phyloP scores from a whole-genome alignment of 345 rosid species.

The Heritiera fomes region DNA sequence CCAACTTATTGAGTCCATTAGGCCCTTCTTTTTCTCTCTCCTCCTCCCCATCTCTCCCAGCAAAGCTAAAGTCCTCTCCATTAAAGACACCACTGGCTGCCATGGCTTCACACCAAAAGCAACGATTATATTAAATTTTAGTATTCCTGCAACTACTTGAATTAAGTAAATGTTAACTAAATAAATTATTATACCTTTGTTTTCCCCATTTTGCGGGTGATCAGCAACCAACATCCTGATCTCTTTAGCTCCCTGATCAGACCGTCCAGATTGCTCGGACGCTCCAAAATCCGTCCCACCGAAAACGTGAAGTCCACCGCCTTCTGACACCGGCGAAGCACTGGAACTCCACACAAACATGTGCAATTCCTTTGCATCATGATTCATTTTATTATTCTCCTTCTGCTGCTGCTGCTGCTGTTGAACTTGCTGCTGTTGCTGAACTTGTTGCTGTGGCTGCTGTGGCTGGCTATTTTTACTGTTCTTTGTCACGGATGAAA shows the following conservation, averaged over 20 bases:
- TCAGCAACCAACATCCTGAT: constrained; percentile 88
- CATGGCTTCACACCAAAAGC: constrained; percentile 33
- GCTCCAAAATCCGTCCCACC: constrained; percentile 61
- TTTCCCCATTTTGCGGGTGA: constrained; percentile 70
- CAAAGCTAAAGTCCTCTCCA: constrained; percentile 57
- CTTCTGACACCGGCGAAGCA: constrained; percentile 87
- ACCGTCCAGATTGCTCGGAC: constrained; percentile 69
- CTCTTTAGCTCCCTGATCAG: constrained; percentile 91
- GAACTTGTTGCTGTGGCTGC: constrained; percentile 25
- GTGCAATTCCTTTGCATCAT: constrained; percentile 89
- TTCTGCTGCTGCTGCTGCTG: constrained; percentile 23
- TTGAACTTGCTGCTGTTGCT: constrained; percentile 28
- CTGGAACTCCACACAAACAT: constrained; percentile 99
- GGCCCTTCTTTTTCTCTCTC: constrained; percentile 54
- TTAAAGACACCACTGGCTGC: constrained; percentile 48
- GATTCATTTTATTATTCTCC: constrained; percentile 47
- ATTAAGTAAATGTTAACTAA: neutral
- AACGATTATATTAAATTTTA: neutral
- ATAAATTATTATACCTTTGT: constrained; percentile 49
- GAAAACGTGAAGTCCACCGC: constrained; percentile 66
- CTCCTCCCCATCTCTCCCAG: constrained; percentile 52
- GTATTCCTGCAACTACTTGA: neutral
- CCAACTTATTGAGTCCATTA: constrained; percentile 50
- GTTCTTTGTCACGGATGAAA: constrained; percentile 43
- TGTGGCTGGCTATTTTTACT: constrained; percentile 32